These are phyloP conservation scores for Protomyces pachydermus DNA, from an alignment of 1,139 yeast species.

Conservation along the genomic window DNA sequence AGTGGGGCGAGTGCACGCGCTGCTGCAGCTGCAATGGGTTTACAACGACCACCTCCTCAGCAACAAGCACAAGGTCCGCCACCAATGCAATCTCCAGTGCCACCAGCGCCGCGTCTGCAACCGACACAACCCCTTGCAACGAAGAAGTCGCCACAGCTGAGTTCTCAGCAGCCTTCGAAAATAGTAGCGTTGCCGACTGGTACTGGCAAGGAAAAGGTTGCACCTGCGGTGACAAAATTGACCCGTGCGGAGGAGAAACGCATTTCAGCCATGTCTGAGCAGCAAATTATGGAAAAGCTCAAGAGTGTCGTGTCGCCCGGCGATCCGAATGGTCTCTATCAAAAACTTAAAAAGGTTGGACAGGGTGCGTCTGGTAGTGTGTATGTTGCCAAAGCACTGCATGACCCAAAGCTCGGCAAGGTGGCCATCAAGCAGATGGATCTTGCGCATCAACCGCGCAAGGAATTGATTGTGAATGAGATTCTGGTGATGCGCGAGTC, in stretches of 20 bases:
- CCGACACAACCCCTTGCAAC: slow-evolving; percentile 11
- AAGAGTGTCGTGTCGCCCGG: slow-evolving; percentile 74
- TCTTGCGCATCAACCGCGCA: slow-evolving; percentile 86
- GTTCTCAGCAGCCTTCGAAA: background rate
- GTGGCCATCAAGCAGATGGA: slow-evolving; percentile 96
- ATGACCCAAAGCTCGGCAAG: slow-evolving; percentile 30
- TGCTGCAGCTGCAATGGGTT: background rate
- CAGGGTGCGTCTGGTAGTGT: slow-evolving; percentile 99
- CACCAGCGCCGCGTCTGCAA: background rate
- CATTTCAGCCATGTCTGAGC: slow-evolving; percentile 71
- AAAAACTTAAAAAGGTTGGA: slow-evolving; percentile 92
- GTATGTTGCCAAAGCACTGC: slow-evolving; percentile 60
- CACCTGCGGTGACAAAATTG: slow-evolving; percentile 30
- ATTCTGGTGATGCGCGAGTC: slow-evolving; percentile 90
- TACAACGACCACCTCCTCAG: background rate
- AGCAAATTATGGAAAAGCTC: slow-evolving; percentile 78
- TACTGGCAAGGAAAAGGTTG: slow-evolving; percentile 15
- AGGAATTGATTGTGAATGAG: slow-evolving; percentile 88
- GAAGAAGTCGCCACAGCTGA: slow-evolving; percentile 1
- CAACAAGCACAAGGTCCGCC: background rate
- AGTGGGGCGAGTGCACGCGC: slow-evolving; percentile 1
- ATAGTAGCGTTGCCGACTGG: slow-evolving; percentile 5
- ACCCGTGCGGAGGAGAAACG: slow-evolving; percentile 51
- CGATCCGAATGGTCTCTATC: slow-evolving; percentile 81
- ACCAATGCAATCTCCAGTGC: background rate